Conservation (phyloP, 305 asterid species). For the Solanum hybrid region DNA sequence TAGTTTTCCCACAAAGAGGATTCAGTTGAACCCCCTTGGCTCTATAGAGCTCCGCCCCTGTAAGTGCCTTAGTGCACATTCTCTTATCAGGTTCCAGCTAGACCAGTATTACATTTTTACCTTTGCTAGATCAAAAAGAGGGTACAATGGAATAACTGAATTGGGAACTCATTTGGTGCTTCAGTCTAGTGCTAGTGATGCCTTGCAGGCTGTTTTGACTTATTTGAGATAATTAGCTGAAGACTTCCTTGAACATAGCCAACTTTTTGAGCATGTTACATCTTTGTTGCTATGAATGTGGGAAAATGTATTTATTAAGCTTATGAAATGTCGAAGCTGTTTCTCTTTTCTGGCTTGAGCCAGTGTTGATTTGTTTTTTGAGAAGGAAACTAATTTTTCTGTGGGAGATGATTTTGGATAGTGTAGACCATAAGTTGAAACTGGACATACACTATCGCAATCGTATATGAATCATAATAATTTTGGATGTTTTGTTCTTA, state of each 20-base stretch:
- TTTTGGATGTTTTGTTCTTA: not conserved
- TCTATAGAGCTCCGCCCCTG: not conserved
- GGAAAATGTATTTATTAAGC: not conserved
- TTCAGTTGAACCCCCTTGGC: not conserved
- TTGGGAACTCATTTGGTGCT: not conserved
- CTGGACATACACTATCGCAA: not conserved
- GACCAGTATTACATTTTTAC: no score
- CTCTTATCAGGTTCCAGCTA: not conserved
- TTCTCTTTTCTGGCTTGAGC: not conserved
- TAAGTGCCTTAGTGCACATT: not conserved
- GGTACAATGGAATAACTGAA: not conserved
- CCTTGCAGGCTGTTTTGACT: not conserved
- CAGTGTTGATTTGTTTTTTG: not conserved
- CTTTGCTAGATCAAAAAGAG: not conserved
- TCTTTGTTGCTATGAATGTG: not conserved
- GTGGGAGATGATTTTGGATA: not conserved
- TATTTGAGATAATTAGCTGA: not conserved
- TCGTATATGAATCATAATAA: not conserved
- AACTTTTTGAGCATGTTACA: not conserved
- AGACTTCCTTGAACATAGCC: not conserved
- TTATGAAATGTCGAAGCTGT: not conserved
- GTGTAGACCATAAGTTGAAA: not conserved
- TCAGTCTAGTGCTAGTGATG: not conserved
- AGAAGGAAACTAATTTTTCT: not conserved
- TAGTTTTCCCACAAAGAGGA: not conserved